Evolutionary conservation across 2,329 filamentous ascomycete genomes (phyloP), one percentile per base, ranked within the genome.

Genomic region (Beauveria varroae): DNA sequence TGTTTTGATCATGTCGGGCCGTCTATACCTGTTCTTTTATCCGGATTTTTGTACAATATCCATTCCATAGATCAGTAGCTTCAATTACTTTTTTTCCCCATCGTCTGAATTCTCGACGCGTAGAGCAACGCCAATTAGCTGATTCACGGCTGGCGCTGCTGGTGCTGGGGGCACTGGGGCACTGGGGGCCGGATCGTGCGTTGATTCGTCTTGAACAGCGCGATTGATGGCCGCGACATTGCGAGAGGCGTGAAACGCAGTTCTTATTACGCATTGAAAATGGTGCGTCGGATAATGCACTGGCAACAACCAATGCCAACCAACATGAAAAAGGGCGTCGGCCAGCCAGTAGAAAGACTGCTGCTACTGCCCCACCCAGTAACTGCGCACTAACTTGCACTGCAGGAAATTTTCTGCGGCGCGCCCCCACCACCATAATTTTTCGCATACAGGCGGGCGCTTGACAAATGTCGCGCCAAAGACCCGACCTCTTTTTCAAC

Each of bases 41-140:
- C n/a, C 22, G 5, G 7, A 59, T 22, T 65, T 63, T 57, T 64
- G 54, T 64, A 61, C 1, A 34, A 37, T 30, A 34, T 18, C 8
- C 40, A n/a, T 22, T 53, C 46, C 2, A 46, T 41, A 41, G 49
- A 53, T n/a, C 18, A 22, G 8, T 52, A 26, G 37, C 34, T 51
- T 18, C 20, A 50, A 24, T 24, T 8, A 22, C 34, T 37, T 16
- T 57, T 28, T 37, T 40, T 40, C 0, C 4, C 34, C 34, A 16
- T 6, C 12, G 12, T 37, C 34, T 37, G 14, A 14, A 37, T 37
- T 16, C 34, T 37, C 34, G 34, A 14, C 34, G 34, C 34, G 14
- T 37, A 37, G 41, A 43, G 41, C 18, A 43, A 43, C 18, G 3
- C 5, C 12, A 14, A 37, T 37, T 2, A 37, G 34, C 5, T 37